Percentiles rank a stretch among this genome's conserved stretches.
phyloP scores from a whole-genome alignment of 2,329 filamentous ascomycete genomes.

The Hymenoscyphus infarciens region DNA sequence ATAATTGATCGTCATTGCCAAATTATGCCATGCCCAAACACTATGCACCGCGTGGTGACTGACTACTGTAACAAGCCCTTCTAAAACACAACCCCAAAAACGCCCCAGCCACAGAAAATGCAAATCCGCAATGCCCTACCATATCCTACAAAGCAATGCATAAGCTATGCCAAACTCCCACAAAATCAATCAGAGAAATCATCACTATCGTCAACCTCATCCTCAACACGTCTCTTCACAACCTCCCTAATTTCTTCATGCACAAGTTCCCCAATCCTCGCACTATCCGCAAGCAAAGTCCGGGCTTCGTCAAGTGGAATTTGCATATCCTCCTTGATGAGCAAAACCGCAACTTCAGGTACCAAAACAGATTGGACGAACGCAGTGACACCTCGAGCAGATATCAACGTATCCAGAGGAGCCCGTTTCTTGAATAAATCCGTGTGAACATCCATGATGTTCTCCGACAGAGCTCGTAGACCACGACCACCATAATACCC shows the following conservation, averaged over 20 bases:
- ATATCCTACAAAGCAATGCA: neutral
- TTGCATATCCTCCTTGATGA: conserved; percentile 58
- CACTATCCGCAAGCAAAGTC: conserved; percentile 29
- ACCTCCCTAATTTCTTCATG: conserved; percentile 52
- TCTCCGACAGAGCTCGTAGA: conserved; percentile 66
- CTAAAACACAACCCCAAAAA: no score
- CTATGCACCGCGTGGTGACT: no score
- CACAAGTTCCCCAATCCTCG: conserved; percentile 27
- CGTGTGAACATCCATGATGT: conserved; percentile 59
- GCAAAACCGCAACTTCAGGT: conserved; percentile 57
- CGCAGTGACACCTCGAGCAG: conserved; percentile 60
- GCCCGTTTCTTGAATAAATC: conserved; percentile 58
- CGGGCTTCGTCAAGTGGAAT: conserved; percentile 40
- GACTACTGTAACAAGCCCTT: no score
- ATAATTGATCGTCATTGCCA: no score
- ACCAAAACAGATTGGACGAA: conserved; percentile 76
- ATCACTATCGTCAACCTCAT: conserved; percentile 32
- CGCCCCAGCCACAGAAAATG: no score
- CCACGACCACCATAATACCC: conserved; percentile 84
- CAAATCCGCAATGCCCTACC: no score
- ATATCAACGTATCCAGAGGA: conserved; percentile 61
- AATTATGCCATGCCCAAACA: no score
- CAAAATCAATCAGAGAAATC: conserved; percentile 1
- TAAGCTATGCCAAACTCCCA: neutral
- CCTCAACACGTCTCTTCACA: conserved; percentile 53